Evolutionary conservation across 139 green algal species (phyloP), one percentile per base, ranked within the genome.

Genomic region (Chlorella sp.): DNA sequence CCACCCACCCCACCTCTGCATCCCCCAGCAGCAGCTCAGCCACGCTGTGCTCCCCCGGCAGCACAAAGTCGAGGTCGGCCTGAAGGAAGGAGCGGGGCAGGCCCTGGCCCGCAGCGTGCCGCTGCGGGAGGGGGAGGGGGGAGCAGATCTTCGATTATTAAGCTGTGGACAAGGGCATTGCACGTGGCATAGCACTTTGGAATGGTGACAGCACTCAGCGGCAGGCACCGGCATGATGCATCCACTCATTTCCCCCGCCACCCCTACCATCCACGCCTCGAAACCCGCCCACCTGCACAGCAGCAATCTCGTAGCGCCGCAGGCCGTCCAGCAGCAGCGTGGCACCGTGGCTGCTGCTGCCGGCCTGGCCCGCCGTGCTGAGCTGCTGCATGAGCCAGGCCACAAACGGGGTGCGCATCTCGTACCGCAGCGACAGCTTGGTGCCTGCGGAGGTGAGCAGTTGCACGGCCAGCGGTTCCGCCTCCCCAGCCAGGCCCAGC

Each of bases 31-130:
- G 39, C 34, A 32, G 74, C 51, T 84, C 84, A 3, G 63, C 56
- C 16, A 71, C 32, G 6, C 41, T 72, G 26, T 39, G 38, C 18
- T 64, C 78, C 3, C 69, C 69, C 3, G 83, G 82, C 17, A 85
- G 87, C 17, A 96, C 56, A 23, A 95, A 80, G 81, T 97, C 94
- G 80, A 97, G 88, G 86, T 97, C 94, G 1, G 92, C 93, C 80
- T 93, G 88, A 56, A 96, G 88, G 82, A 92, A 88, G n/a, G 87
- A 85, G 23, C 83, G 94, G 89, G 34, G 92, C 78, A 36, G 85
- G 85, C 39, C 92, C 86, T 32, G 83, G 64, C 57, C 80, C 51
- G 81, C 17, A 16, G 39, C 41, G 16, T 34, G 34, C 30, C 72
- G 71, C 80, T 87, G 44, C 44, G 9, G 44, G 44, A 51, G 44